These are phyloP conservation scores for Penicillium fuscoglaucum DNA, from an alignment of 2,329 filamentous ascomycete species.

Conservation along the genomic window DNA sequence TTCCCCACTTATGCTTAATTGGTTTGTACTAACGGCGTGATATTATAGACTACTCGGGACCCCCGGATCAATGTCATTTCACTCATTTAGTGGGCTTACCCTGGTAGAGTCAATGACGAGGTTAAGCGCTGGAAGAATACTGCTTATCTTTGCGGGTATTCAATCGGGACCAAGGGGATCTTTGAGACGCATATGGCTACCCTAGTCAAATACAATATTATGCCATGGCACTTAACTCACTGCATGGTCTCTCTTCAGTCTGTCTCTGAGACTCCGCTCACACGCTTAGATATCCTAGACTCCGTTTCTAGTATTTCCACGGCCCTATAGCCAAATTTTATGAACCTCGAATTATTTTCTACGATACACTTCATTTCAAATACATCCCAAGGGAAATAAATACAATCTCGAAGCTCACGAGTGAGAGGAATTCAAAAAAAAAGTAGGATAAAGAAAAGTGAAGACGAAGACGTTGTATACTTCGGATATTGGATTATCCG, in stretches of 20 bases:
- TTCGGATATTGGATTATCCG: constrained; percentile 27
- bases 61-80: background rate
- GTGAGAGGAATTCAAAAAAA: background rate
- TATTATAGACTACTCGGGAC: background rate
- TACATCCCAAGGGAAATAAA: background rate
- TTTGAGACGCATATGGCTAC: background rate
- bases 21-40: background rate
- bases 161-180: background rate
- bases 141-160: background rate
- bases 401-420: background rate
- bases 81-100: background rate
- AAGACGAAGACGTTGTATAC: background rate
- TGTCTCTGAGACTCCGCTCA: no score
- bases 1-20: background rate
- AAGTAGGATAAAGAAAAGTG: background rate
- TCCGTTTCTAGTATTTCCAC: background rate
- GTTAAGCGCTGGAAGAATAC: background rate
- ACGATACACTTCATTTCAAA: background rate
- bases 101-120: background rate
- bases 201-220: background rate
- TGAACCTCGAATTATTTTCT: background rate
- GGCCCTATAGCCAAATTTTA: background rate
- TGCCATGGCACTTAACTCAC: background rate
- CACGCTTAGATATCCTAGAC: background rate
- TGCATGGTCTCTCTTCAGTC: background rate